These are phyloP conservation scores for Taphrina flavorubra DNA, from an alignment of 1,139 yeast species.

Conservation along the genomic window DNA sequence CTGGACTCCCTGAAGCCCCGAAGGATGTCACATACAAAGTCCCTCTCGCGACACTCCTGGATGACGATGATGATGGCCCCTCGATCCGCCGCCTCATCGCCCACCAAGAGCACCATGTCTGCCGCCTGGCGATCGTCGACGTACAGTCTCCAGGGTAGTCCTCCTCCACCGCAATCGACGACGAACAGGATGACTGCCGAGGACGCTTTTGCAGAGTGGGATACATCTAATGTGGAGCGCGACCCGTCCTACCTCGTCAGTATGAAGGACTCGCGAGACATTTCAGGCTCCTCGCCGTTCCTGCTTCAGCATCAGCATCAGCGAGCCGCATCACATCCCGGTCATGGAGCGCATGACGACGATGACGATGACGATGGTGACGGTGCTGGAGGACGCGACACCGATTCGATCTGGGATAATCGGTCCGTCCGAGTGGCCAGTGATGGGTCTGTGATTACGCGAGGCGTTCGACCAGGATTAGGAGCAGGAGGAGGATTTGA, in stretches of 20 bases:
- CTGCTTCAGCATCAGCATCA: not conserved
- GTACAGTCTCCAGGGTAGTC: conserved; percentile 4
- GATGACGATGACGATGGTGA: not conserved
- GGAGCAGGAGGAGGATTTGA: too few species aligned
- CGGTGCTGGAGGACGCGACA: not conserved
- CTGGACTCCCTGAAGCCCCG: conserved; percentile 29
- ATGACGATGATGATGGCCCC: not conserved
- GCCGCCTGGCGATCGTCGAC: not conserved
- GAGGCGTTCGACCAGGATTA: not conserved
- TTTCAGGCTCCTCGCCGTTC: conserved; percentile 28
- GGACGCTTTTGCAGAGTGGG: conserved; percentile 37
- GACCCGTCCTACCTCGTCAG: conserved; percentile 34
- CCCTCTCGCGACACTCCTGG: conserved; percentile 32
- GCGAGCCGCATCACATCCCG: not conserved
- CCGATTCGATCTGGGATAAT: conserved; percentile 6
- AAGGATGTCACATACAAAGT: conserved; percentile 8
- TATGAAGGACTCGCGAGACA: conserved; percentile 33
- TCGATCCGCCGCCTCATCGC: not conserved
- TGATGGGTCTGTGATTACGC: conserved; percentile 13
- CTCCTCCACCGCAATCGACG: not conserved
- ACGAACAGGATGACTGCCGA: not conserved
- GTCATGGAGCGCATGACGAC: too few species aligned
- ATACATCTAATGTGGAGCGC: conserved; percentile 29
- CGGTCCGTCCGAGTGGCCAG: conserved; percentile 23
- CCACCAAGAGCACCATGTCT: conserved; percentile 17